These are phyloP conservation scores for Nigrospora osmanthi DNA, from an alignment of 2,329 filamentous ascomycete genomes.

Conservation along the genomic window DNA sequence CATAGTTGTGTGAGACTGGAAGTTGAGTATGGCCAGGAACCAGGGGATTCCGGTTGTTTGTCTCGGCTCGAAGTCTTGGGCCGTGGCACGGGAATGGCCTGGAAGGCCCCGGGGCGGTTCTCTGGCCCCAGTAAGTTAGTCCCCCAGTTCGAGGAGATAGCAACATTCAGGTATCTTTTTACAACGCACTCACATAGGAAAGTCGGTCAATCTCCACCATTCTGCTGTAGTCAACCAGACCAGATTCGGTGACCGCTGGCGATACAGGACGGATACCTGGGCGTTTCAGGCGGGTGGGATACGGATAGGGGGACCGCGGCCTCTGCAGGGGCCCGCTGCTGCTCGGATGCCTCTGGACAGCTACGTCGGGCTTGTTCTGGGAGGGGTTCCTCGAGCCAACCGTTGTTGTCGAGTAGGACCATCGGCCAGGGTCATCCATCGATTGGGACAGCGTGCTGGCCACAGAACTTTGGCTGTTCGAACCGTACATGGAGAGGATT, in stretches of 20 bases:
- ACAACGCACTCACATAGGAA: slow-evolving; percentile 30
- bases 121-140: too few species aligned
- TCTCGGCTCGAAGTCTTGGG: too few species aligned
- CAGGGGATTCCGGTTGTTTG: too few species aligned
- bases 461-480: slow-evolving; percentile 36
- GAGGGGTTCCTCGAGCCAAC: slow-evolving; percentile 38
- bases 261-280: slow-evolving; percentile 42
- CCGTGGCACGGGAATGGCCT: slow-evolving; percentile 6
- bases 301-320: slow-evolving; percentile 51
- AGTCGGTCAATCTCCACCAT: slow-evolving; percentile 42
- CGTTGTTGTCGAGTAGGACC: slow-evolving; percentile 49
- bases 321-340: slow-evolving; percentile 36
- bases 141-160: too few species aligned
- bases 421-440: slow-evolving; percentile 31
- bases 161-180: too few species aligned
- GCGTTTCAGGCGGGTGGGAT: slow-evolving; percentile 48
- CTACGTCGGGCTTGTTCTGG: slow-evolving; percentile 38
- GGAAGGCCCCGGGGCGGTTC: slow-evolving; percentile 5
- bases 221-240: slow-evolving; percentile 38
- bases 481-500: slow-evolving; percentile 47
- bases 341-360: slow-evolving; percentile 34
- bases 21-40: too few species aligned
- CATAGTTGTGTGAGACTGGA: too few species aligned
- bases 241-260: slow-evolving; percentile 39
- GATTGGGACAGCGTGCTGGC: slow-evolving; percentile 33